A percentile compares a stretch with the other conserved stretches of the same genome.
phyloP scores from a whole-genome alignment of 2,329 filamentous ascomycete genomes.

The Diaporthe amygdali region DNA sequence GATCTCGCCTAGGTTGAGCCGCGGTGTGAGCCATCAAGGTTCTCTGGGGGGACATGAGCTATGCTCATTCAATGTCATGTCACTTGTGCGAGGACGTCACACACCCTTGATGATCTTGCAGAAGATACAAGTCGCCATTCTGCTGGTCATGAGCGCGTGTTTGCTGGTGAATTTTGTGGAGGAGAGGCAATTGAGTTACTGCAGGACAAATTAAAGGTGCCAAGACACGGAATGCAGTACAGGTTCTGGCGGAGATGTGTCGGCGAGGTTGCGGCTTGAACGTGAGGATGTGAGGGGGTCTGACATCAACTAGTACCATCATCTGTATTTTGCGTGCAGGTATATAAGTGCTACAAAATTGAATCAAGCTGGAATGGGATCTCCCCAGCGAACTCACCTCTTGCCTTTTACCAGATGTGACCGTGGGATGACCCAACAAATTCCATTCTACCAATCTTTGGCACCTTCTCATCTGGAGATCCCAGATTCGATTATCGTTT shows the following conservation, averaged over 20 bases:
- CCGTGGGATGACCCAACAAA: conserved; percentile 64
- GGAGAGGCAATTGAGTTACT: not conserved
- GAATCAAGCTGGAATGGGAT: conserved; percentile 63
- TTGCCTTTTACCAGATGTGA: conserved; percentile 84
- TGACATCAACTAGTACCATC: not conserved
- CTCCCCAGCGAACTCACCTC: conserved; percentile 75
- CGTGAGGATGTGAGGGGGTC: not conserved
- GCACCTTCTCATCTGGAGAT: conserved; percentile 39
- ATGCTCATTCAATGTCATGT: conserved; percentile 1
- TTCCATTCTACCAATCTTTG: conserved; percentile 60
- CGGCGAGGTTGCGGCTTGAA: not conserved
- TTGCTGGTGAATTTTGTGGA: not conserved
- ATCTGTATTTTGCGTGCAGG: no score
- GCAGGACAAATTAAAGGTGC: not conserved
- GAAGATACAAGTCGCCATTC: conserved; percentile 83
- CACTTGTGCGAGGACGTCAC: conserved; percentile 17
- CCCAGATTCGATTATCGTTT: conserved; percentile 48
- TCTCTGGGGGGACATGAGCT: not conserved
- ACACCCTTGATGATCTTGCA: conserved; percentile 96
- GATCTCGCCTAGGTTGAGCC: conserved; percentile 74
- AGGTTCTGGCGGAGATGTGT: conserved; percentile 7
- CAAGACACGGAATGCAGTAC: not conserved
- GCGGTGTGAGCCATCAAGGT: conserved; percentile 24
- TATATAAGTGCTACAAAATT: conserved; percentile 24
- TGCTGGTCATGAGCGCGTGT: conserved; percentile 36